Percentiles rank a stretch among this genome's conserved stretches.
These are phyloP conservation scores for Neonectria ditissima DNA, from an alignment of 2,329 filamentous ascomycete species.

Conservation along the genomic window DNA sequence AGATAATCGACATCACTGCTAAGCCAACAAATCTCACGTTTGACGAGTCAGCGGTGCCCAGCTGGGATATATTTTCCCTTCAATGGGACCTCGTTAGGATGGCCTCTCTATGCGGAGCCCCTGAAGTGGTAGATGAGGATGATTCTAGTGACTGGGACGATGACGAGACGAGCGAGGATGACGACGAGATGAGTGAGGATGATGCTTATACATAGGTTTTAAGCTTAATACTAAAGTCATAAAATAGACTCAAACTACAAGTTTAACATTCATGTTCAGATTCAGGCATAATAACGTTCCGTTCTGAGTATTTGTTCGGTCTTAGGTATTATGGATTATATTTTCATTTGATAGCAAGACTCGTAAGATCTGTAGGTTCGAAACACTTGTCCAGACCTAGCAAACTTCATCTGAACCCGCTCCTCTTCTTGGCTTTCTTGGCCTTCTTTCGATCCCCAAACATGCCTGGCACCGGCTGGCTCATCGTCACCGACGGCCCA, in stretches of 20 bases:
- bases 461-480: slow-evolving; percentile 58
- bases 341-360: too few species aligned
- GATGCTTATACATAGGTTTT: too few species aligned
- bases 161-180: too few species aligned
- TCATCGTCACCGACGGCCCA: slow-evolving; percentile 55
- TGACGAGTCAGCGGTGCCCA: neutral
- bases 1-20: neutral
- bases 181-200: neutral
- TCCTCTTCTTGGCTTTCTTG: slow-evolving; percentile 59
- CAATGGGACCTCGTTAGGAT: neutral
- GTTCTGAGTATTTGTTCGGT: too few species aligned
- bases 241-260: too few species aligned
- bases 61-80: neutral
- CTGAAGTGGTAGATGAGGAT: neutral
- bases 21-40: neutral
- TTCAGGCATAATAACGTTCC: too few species aligned
- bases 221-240: too few species aligned
- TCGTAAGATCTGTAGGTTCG: too few species aligned
- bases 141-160: neutral
- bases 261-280: too few species aligned
- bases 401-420: slow-evolving; percentile 53
- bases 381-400: neutral
- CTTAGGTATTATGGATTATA: too few species aligned
- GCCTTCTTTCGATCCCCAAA: slow-evolving; percentile 59
- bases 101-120: neutral